Percentiles rank a stretch among this genome's conserved stretches.
Evolutionary conservation across 2,329 filamentous ascomycete genomes (phyloP).

Genomic region (Colletotrichum melonis): DNA sequence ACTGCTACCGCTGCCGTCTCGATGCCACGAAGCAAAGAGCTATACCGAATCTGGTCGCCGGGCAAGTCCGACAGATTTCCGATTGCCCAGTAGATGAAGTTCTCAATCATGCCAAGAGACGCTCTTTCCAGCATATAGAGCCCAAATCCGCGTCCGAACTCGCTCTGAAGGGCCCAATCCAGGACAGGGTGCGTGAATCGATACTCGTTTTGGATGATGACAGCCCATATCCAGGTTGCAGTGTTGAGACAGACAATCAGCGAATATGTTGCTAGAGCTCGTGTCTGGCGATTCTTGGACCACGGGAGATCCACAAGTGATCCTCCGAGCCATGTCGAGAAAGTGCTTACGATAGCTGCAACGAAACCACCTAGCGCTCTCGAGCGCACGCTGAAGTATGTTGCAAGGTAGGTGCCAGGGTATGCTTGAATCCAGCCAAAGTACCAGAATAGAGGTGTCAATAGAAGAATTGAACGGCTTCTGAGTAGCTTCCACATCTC

Average conservation of each 20-base stretch:
- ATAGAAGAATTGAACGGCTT: constrained; percentile 44
- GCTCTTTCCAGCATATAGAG: constrained; percentile 54
- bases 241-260: constrained; percentile 55
- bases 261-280: constrained; percentile 52
- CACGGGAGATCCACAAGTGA: constrained; percentile 51
- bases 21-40: constrained; percentile 54
- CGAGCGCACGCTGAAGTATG: constrained; percentile 55
- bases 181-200: constrained; percentile 52
- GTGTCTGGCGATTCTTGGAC: constrained; percentile 49
- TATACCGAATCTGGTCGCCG: constrained; percentile 56
- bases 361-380: constrained; percentile 49
- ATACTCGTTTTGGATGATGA: constrained; percentile 59
- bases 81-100: constrained; percentile 60
- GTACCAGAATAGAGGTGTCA: constrained; percentile 45
- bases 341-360: constrained; percentile 50
- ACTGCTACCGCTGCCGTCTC: constrained; percentile 55
- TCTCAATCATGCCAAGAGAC: constrained; percentile 52
- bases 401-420: constrained; percentile 50
- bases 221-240: constrained; percentile 59
- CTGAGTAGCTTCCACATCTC: constrained; percentile 49
- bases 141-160: constrained; percentile 55
- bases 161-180: constrained; percentile 53
- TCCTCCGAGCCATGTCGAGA: constrained; percentile 50
- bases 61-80: constrained; percentile 56
- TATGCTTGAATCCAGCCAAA: constrained; percentile 52